Base-by-base conservation (phyloP, 495 filamentous ascomycete species). In the Lineolata rhizophorae region DNA sequence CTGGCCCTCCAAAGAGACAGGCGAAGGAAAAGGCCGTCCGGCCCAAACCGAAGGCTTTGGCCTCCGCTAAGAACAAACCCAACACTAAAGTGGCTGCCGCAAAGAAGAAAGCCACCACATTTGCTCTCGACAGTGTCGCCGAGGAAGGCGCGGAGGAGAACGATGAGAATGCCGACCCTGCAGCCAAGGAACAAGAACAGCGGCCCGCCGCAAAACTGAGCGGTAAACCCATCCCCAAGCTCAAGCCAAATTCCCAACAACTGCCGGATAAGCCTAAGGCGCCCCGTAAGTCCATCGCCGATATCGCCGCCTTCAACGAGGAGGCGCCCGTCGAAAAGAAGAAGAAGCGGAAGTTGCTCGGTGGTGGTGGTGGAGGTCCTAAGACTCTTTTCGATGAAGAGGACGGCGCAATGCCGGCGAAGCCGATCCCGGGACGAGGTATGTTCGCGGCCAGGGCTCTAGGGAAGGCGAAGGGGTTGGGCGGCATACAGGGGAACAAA, bases 341-440 rank as follows among this genome's bases (percentile, higher is more conserved):
- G 39, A 83, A 76, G 57, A 83, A 77, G 56, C 64, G 75, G 25
- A 87, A 80, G 49, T 41, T 72, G 2, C 65, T 81, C 10, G 67
- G 69, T 9, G 57, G 55, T 13, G 62, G 64, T 8, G 53, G 55
- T 20, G 61, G 59, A 24, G 52, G 60, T 4, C 64, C 65, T 24
- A 75, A 67, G 48, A 77, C 63, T 18, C 40, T 87, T 12, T 76
- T 87, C 42, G 77, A 83, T 29, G 80, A 76, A 20, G 53, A 54
- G 1, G 81, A 81, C 9, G 79, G 78, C 2, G 69, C 57, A 0
- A 65, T 70, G 34, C 43, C 47, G 8, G 36, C 42, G 14, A 56
- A 49, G 21, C 37, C 42, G 27, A 51, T 30, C 44, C 48, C 21
- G 32, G 39, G 32, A 14, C 50, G 43, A 39, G 56, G 44, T 3